Evolutionary conservation across 2,329 filamentous ascomycete genomes (phyloP).

Genomic region (Leptographium wingfieldii): DNA sequence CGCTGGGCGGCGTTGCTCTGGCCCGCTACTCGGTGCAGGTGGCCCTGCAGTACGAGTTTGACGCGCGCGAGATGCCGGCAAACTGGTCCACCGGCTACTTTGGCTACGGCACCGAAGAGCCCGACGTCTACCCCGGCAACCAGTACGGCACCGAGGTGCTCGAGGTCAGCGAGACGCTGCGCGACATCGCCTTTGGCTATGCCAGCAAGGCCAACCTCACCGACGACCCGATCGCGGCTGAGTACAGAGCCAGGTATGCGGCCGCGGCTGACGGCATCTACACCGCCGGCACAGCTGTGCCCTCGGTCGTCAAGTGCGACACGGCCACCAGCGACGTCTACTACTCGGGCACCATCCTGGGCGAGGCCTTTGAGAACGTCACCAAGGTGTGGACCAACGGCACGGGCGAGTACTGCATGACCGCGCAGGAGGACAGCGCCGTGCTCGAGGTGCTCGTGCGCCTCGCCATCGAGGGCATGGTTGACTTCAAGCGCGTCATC

Average conservation of each 20-base stretch:
- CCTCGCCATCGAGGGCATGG: slow-evolving; percentile 38
- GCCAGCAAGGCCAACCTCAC: slow-evolving; percentile 38
- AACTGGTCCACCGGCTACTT: slow-evolving; percentile 59
- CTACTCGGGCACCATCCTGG: slow-evolving; percentile 48
- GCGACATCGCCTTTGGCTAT: slow-evolving; percentile 36
- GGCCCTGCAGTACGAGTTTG: slow-evolving; percentile 64
- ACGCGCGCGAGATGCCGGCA: slow-evolving; percentile 51
- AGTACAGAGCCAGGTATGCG: slow-evolving; percentile 43
- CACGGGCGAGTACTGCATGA: slow-evolving; percentile 55
- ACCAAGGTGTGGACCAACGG: slow-evolving; percentile 55
- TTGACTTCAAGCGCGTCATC: slow-evolving; percentile 56
- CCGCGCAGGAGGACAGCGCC: slow-evolving; percentile 61
- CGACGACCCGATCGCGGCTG: slow-evolving; percentile 34
- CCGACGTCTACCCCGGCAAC: slow-evolving; percentile 42
- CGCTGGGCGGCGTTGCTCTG: slow-evolving; percentile 54
- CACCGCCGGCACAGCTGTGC: slow-evolving; percentile 29
- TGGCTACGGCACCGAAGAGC: slow-evolving; percentile 43
- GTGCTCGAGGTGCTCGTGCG: slow-evolving; percentile 53
- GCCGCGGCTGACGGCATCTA: slow-evolving; percentile 23
- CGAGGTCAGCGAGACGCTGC: slow-evolving; percentile 48
- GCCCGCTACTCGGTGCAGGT: slow-evolving; percentile 61
- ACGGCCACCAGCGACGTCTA: slow-evolving; percentile 61
- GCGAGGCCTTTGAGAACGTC: slow-evolving; percentile 52
- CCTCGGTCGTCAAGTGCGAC: slow-evolving; percentile 52
- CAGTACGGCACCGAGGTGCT: slow-evolving; percentile 60